A percentile compares a stretch with the other conserved stretches of the same genome.
These are phyloP conservation scores for Candida ponderosae DNA, from an alignment of 805 yeast genomes.

Conservation along the genomic window DNA sequence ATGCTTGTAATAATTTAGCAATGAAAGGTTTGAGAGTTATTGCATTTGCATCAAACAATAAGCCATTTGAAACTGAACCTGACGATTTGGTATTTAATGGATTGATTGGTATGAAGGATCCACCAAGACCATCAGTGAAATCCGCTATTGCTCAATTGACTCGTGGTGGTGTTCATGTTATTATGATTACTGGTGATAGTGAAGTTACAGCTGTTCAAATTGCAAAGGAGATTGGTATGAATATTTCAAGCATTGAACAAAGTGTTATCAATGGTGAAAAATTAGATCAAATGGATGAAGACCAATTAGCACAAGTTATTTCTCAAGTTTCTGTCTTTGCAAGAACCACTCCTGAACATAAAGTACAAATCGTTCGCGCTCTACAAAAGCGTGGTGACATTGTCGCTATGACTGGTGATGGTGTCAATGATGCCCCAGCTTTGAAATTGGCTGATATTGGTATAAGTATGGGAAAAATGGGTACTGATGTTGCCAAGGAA, in stretches of 20 bases:
- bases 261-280: conserved; percentile 83
- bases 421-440: conserved; percentile 99
- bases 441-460: conserved; percentile 93
- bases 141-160: conserved; percentile 66
- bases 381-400: conserved; percentile 86
- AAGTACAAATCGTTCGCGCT: conserved; percentile 83
- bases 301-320: conserved; percentile 66
- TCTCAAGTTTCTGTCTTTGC: conserved; percentile 85
- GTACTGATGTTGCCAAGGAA: conserved; percentile 97
- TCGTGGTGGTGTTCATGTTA: conserved; percentile 94
- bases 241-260: conserved; percentile 49
- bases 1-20: conserved; percentile 61
- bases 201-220: conserved; percentile 81
- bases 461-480: conserved; percentile 87
- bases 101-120: conserved; percentile 92
- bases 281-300: conserved; percentile 66
- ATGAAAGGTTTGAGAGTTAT: conserved; percentile 79
- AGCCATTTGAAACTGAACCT: conserved; percentile 36
- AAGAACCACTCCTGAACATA: conserved; percentile 92
- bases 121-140: conserved; percentile 86
- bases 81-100: conserved; percentile 72
- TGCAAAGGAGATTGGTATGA: conserved; percentile 88
- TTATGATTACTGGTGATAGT: conserved; percentile 95
- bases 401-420: conserved; percentile 99
- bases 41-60: conserved; percentile 59